Percentiles rank a stretch among this genome's conserved stretches.
phyloP scores from a whole-genome alignment of 2,329 filamentous ascomycete genomes.

The Monilinia fructicola region DNA sequence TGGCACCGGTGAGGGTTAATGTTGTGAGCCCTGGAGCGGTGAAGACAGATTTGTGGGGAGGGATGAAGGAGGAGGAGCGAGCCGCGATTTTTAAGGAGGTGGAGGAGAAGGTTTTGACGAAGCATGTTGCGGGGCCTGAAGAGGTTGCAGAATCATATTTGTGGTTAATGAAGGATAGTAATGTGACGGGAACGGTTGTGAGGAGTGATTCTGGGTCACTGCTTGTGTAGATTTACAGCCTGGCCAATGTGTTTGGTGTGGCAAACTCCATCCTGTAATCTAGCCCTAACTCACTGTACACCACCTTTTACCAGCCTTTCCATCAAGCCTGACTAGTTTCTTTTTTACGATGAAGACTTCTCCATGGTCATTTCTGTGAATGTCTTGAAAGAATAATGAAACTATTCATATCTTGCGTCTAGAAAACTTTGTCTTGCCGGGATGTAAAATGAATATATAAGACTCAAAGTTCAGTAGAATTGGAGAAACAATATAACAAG shows the following conservation, averaged over 20 bases:
- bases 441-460: neutral
- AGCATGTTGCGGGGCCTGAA: constrained; percentile 37
- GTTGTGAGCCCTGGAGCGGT: constrained; percentile 56
- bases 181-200: constrained; percentile 41
- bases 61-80: constrained; percentile 42
- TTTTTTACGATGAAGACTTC: neutral
- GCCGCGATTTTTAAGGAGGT: constrained; percentile 33
- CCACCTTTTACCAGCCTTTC: constrained; percentile 61
- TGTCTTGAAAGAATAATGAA: neutral
- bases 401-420: constrained; percentile 4
- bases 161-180: constrained; percentile 47
- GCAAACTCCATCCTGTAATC: too few relatives aligned
- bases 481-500: neutral
- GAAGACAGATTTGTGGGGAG: constrained; percentile 49
- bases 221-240: constrained; percentile 1
- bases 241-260: neutral
- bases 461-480: too few relatives aligned
- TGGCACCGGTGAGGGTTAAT: constrained; percentile 65
- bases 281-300: constrained; percentile 46
- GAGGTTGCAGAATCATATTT: constrained; percentile 48
- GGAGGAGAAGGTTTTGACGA: constrained; percentile 25
- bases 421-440: neutral
- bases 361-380: neutral
- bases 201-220: constrained; percentile 27
- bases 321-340: constrained; percentile 53